Conservation (phyloP, 2,329 filamentous ascomycete genomes). For the Colletotrichum tropicale region DNA sequence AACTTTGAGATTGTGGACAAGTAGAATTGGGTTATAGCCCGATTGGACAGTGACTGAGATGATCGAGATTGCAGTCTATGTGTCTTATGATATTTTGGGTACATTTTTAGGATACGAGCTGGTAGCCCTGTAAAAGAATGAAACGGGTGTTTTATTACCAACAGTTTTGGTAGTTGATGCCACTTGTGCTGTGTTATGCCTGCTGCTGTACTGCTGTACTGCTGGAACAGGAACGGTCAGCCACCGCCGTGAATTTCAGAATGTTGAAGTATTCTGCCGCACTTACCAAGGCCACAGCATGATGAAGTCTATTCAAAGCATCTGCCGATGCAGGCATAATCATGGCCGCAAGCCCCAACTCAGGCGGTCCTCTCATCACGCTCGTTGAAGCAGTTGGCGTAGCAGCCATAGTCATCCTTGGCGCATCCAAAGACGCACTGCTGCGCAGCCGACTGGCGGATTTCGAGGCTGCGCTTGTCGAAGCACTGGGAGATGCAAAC, state of each 20-base stretch:
- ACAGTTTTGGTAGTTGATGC: neutral
- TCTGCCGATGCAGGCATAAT: neutral
- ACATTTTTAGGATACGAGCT: neutral
- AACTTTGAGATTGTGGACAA: neutral
- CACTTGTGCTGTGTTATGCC: neutral
- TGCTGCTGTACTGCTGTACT: neutral
- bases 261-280: neutral
- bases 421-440: neutral
- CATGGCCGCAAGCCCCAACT: neutral
- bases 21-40: neutral
- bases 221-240: neutral
- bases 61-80: neutral
- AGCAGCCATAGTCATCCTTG: neutral
- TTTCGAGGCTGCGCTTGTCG: neutral
- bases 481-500: neutral
- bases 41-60: neutral
- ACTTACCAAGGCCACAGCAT: neutral
- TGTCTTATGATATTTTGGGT: neutral
- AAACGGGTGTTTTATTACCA: neutral
- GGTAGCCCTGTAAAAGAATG: neutral
- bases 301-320: neutral
- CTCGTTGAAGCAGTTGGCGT: neutral
- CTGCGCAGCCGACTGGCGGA: neutral
- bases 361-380: neutral
- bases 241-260: neutral